Evolutionary conservation across 768 basidiomycete genomes (phyloP), one percentile per base, ranked within the genome.

Genomic region (Rhizopogon rudus): DNA sequence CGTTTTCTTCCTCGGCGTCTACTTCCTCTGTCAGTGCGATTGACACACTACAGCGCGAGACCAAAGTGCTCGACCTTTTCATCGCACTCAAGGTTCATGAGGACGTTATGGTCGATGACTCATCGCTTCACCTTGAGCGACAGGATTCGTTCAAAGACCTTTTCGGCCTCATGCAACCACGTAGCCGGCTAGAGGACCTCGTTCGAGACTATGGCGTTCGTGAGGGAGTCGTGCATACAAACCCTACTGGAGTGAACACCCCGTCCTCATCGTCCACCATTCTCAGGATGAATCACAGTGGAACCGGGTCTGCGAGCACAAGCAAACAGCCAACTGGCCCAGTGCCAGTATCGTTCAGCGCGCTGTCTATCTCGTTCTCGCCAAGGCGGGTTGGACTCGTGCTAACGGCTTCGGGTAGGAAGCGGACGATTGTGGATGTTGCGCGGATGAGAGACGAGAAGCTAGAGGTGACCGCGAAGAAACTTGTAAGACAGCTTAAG

Each of bases 21-120:
- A 40, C 61, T 35, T 61, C 65, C 43, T 29, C 57, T 10, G 40
- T 57, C 25, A 60, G 58, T n/a, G 60, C 72, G 0, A 62, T 81
- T 5, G 71, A 74, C 20, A 75, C 79, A 31, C 46, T 79, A 35
- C 89, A 91, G 63, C 82, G 90, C 57, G 91, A 93, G 65, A 89
- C 90, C 0, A 69, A 72, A 53, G 78, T 87, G 16, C 79, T 93
- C 20, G 91, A 93, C 73, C 77, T 78, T 56, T 92, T 88, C 75
- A 87, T 93, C 46, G 81, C 83, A 3, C 79, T 93, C 63, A 88
- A 88, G 69, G 86, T 88, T 51, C 82, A 81, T 20, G 86, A 92
- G 64, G 91, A 93, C 69, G 78, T 91, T 43, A 84, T 86, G 76
- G 73, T 77, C 40, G 89, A 91, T 68, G 87, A 90, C 48, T 77